Base-by-base conservation (phyloP, 176 grass and related monocot species). In the Poa annua region DNA sequence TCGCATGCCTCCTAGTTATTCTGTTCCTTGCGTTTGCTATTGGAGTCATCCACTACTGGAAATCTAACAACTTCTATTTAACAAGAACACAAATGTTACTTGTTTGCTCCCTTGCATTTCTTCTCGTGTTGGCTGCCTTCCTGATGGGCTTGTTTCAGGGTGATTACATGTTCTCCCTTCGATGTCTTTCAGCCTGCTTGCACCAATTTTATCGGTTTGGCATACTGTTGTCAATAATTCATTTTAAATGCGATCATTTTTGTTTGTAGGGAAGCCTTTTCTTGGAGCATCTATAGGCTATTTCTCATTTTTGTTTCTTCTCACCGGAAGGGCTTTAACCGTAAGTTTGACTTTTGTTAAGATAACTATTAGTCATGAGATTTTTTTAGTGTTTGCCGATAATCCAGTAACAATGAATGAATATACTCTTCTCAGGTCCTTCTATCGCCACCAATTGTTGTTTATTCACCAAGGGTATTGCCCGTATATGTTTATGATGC, bases 281-380 rank as follows among this genome's bases (percentile, higher is more conserved):
- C 89, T 99, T 87, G 96, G 96, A 83, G 93, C 91, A 85, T 99
- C 96, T 55, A 90, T 99, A 61, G 96, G 92, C 48, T 99, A 99
- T 78, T 99, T 99, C 80, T 95, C 93, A n/a, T 99, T 99, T 91
- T 79, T 99, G 21, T 99, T 99, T 90, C 93, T 99, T 90, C 93
- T 99, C 59, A 94, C 96, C 20, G 96, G 96, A 90, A 96, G 93
- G 77, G 93, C 96, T 45, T 87, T 99, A 81, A 99, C 96, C 83
- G 96, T 99, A 96, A 87, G 94, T 93, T 82, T 75, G 47, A 78
- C 79, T 57, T 64, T 78, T 77, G 29, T 82, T 93, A 32, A 64
- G 56, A 83, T 77, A 89, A 77, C 20, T 79, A 7, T 21, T 81
- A 75, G 32, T 16, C 0, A 77, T 80, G 34, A 3, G 52, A 21